Base-by-base conservation (phyloP, 2,329 filamentous ascomycete genomes). In the Purpureocillium takamizusanense region DNA sequence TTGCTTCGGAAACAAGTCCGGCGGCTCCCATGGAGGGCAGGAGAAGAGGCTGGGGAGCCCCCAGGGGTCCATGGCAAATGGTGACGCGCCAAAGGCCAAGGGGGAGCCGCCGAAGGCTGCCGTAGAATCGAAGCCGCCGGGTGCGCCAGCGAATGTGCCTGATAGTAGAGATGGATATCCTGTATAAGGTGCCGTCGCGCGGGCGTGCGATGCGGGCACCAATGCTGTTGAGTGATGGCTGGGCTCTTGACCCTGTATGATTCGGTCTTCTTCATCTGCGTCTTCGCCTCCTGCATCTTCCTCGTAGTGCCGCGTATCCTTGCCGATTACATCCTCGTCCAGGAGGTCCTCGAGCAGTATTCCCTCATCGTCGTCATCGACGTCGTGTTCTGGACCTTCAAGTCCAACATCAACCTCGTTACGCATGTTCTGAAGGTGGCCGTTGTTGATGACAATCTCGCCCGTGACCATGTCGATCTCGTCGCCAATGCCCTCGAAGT, bases 401-500 rank as follows among this genome's bases (percentile, higher is more conserved):
- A 44, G 30, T n/a, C 72, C 63, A 12, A 61, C 55, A 33, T 67
- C 64, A 61, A 55, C 81, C 70, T 60, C 75, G 58, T 54, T 65
- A 52, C 71, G 86, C 78, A 52, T 75, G 58, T 55, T 53, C 36
- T 74, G 57, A 37, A 95, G 58, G 62, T 97, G 92, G 0, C 92
- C 90, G 67, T 95, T 92, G 59, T 97, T 75, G 40, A 95, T 80
- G n/a, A 94, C 72, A 34, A 97, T 79, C 42, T 85, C 70, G 38
- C 86, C 88, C 0, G 85, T 90, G 36, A 70, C 68, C 40, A 95
- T 68, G 58, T 97, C 86, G 51, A 97, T 88, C 62, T 95, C 88
- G 59, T 97, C 90, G 38, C 83, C 88, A 36, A 90, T 72, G 4
- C 81, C 83, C 2, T 79, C 78, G 52, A 95, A 95, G 56, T 95